Conservation (phyloP, 441 rosid species). For the Erodium trifolium region DNA sequence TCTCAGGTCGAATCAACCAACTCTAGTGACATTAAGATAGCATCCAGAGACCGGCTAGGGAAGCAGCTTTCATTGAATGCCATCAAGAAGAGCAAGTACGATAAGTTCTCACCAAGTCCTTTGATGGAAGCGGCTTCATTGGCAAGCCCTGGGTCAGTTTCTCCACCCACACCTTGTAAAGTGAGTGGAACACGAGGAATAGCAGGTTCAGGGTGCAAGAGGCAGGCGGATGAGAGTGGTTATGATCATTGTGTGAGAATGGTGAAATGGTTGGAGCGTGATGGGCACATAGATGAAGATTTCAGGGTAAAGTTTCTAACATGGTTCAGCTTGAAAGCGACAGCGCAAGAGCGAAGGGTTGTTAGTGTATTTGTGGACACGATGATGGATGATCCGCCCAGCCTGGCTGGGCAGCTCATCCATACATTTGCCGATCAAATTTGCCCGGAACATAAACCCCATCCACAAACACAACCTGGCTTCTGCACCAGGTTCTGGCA, state of each 20-base stretch:
- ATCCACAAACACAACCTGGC: slow-evolving; percentile 3
- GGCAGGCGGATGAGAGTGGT: slow-evolving; percentile 24
- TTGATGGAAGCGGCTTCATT: slow-evolving; percentile 13
- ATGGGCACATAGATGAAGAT: slow-evolving; percentile 27
- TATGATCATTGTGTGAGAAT: slow-evolving; percentile 26
- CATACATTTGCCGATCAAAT: slow-evolving; percentile 28
- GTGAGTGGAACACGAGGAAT: slow-evolving; percentile 12
- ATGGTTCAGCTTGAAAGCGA: slow-evolving; percentile 36
- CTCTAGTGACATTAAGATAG: slow-evolving; percentile 18
- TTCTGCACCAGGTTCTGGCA: slow-evolving; percentile 19
- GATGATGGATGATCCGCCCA: slow-evolving; percentile 25
- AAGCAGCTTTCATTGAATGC: slow-evolving; percentile 10
- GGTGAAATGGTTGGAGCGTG: slow-evolving; percentile 28
- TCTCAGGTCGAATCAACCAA: slow-evolving; percentile 20
- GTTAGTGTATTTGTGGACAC: slow-evolving; percentile 31
- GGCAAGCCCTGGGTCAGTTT: slow-evolving; percentile 15
- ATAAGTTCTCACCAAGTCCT: slow-evolving; percentile 1
- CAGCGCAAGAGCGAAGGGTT: slow-evolving; percentile 31
- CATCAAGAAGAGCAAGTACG: slow-evolving; percentile 14
- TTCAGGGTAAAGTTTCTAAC: slow-evolving; percentile 35
- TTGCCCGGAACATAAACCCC: slow-evolving; percentile 19
- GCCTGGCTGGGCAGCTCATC: slow-evolving; percentile 31
- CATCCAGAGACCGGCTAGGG: slow-evolving; percentile 11
- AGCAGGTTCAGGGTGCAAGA: slow-evolving; percentile 16
- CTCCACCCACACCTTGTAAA: slow-evolving; percentile 31